A percentile compares a stretch with the other conserved stretches of the same genome.
These are phyloP conservation scores for Gastrolobium bilobum DNA, from an alignment of 306 rosid genomes.

Conservation along the genomic window DNA sequence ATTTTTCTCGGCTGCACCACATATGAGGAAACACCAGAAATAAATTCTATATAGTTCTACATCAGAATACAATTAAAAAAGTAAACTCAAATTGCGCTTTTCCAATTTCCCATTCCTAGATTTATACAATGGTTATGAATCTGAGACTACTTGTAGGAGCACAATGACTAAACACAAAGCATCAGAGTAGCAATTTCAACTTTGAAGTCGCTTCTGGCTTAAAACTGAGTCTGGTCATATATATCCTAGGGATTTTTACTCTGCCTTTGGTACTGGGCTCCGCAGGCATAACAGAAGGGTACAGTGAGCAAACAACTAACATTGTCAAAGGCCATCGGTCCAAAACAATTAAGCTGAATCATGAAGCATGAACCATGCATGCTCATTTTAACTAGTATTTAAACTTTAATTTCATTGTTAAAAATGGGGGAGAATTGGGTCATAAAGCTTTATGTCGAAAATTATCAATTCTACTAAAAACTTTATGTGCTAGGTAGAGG, in stretches of 20 bases:
- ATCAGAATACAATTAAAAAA: conserved; percentile 11
- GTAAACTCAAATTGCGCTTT: conserved; percentile 13
- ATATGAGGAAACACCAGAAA: conserved; percentile 30
- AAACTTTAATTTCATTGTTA: not conserved
- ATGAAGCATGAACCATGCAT: not conserved
- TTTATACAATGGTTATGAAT: conserved; percentile 15
- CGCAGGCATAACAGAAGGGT: not conserved
- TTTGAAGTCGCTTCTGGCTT: not conserved
- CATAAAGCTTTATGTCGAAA: not conserved
- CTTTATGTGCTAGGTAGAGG: not conserved
- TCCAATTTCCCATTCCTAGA: conserved; percentile 17
- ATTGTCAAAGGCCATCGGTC: not conserved
- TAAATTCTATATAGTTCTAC: conserved; percentile 44
- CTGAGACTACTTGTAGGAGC: conserved; percentile 30
- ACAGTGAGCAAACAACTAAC: not conserved
- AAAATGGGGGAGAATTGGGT: conserved; percentile 5
- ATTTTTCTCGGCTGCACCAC: conserved; percentile 88
- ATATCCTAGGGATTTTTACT: not conserved
- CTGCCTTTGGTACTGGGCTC: not conserved
- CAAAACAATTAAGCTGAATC: not conserved
- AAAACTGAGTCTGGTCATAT: not conserved
- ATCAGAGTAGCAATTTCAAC: conserved; percentile 1
- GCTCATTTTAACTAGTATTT: not conserved
- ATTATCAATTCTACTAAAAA: not conserved
- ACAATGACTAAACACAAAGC: conserved; percentile 31